Evolutionary conservation across 768 basidiomycete species (phyloP).

Genomic region (Kwoniella europaea): DNA sequence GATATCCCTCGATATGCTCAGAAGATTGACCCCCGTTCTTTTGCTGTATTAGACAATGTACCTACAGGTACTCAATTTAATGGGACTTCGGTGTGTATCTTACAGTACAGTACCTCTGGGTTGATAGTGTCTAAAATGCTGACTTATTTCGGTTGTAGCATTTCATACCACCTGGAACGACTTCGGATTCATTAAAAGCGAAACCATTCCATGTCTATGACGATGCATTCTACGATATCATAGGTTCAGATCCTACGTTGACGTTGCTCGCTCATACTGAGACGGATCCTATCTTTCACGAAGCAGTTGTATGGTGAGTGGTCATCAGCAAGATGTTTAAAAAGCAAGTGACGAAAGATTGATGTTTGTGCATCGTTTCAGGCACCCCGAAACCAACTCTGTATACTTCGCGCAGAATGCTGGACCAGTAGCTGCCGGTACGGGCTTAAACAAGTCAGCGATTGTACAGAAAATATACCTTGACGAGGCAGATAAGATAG

Average conservation of each 20-base stretch:
- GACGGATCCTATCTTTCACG: slow-evolving; percentile 75
- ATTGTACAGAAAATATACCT: slow-evolving; percentile 69
- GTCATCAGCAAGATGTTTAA: background rate
- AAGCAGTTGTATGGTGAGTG: slow-evolving; percentile 62
- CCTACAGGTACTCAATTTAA: slow-evolving; percentile 33
- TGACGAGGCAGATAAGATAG: slow-evolving; percentile 61
- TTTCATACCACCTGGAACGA: slow-evolving; percentile 67
- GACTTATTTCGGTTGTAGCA: slow-evolving; percentile 27
- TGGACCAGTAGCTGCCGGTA: slow-evolving; percentile 70
- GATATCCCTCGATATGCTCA: slow-evolving; percentile 35
- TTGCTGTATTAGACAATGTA: slow-evolving; percentile 35
- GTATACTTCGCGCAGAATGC: slow-evolving; percentile 75
- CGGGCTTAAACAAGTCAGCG: slow-evolving; percentile 70
- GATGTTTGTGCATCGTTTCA: background rate
- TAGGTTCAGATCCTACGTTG: slow-evolving; percentile 67
- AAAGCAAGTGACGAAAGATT: background rate
- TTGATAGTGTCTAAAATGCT: background rate
- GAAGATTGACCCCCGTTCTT: slow-evolving; percentile 32
- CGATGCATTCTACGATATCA: slow-evolving; percentile 65
- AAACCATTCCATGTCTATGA: slow-evolving; percentile 65
- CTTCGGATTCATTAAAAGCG: slow-evolving; percentile 61
- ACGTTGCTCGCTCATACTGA: slow-evolving; percentile 67
- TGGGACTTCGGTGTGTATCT: slow-evolving; percentile 28
- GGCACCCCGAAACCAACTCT: slow-evolving; percentile 69
- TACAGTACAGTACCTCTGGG: background rate